Conservation (phyloP, 495 filamentous ascomycete genomes). For the Penicillium riverlandense region DNA sequence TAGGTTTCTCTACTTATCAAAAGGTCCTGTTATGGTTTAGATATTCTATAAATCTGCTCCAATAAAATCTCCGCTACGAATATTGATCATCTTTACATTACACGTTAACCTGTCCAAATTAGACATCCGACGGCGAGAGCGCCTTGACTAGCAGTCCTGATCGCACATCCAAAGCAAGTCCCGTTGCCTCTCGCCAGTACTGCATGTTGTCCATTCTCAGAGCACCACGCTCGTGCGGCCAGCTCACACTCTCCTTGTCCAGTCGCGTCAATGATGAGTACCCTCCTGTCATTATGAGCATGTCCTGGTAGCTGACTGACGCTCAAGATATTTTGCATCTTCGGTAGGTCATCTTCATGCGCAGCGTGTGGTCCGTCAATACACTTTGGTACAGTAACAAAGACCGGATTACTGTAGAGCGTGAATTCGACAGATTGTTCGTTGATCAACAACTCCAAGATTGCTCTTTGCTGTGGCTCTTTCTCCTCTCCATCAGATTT, state of each 20-base stretch:
- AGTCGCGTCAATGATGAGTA: constrained; percentile 4
- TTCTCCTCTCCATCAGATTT: too few relatives aligned
- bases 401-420: constrained; percentile 3
- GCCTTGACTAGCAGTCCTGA: constrained; percentile 1
- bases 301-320: background rate
- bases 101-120: background rate
- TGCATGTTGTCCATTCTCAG: constrained; percentile 3
- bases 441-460: background rate
- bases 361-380: constrained; percentile 1
- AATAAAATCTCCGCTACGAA: too few relatives aligned
- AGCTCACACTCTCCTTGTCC: constrained; percentile 4
- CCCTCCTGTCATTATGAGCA: background rate
- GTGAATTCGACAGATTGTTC: constrained; percentile 2
- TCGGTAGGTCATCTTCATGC: background rate
- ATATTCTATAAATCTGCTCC: too few relatives aligned
- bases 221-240: constrained; percentile 3
- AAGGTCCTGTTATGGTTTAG: too few relatives aligned
- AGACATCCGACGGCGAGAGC: constrained; percentile 1
- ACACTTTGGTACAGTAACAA: background rate
- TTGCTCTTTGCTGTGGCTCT: too few relatives aligned
- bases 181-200: background rate
- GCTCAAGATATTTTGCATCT: constrained; percentile 1
- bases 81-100: background rate
- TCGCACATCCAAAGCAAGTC: constrained; percentile 2
- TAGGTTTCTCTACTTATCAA: too few relatives aligned